Base-by-base conservation (phyloP, 2,329 filamentous ascomycete species). In the Calonectria hawksworthii region DNA sequence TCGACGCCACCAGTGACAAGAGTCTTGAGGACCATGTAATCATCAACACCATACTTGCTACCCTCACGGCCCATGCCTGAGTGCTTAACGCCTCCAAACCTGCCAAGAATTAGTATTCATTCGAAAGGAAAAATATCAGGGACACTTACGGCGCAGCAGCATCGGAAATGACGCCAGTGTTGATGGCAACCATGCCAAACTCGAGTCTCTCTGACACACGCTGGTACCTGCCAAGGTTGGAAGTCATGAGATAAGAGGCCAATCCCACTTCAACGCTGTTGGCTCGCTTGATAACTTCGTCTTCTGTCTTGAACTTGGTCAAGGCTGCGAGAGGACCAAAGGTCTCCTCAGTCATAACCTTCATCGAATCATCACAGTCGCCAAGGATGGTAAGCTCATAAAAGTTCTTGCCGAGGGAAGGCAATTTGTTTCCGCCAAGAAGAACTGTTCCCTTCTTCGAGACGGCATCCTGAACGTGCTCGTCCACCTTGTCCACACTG, bases 131-230 rank as follows among this genome's bases (percentile, higher is more conserved):
- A 10, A 23, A 3, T 47, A 5, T 3, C 3, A 3, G 9, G 10
- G 21, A 47, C 28, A 77, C 79, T 80, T 73, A 82, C 79, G 82
- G 80, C 11, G 79, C 78, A 26, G 79, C 70, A 36, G 77, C 76
- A n/a, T 81, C 79, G 9, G 80, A 76, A 16, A 83, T 78, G 9
- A 86, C 76, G 86, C 90, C 89, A 71, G 89, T 91, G 78, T 93
- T 93, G 84, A 93, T 85, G 18, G 92, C 92, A 80, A 94, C 92
- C 92, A 94, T 94, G 4, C 92, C 92, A 6, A 92, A 92, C 81
- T 94, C 92, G 41, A 94, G 82, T 76, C 91, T 92, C 86, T 94
- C 92, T 72, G 94, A 85, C 81, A 94, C 84, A 73, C 93, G 87
- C 90, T 92, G 93, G 67, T 91, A 87, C 0, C 92, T 90, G 80